These are phyloP conservation scores for Apiospora rasikravindrae DNA, from an alignment of 2,329 filamentous ascomycete genomes.

Conservation along the genomic window DNA sequence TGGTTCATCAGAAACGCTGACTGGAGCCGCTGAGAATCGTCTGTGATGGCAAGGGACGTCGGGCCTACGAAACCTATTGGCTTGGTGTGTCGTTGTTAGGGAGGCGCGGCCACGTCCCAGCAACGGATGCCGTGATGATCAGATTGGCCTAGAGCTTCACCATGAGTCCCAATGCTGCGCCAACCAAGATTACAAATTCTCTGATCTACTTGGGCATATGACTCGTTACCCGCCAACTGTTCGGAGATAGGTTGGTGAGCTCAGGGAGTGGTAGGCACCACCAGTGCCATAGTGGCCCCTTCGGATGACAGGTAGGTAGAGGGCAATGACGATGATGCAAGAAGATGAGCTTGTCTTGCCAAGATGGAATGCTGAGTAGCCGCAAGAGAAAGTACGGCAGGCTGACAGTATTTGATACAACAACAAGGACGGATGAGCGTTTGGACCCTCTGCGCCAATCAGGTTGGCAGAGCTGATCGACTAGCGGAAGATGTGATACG, in stretches of 20 bases:
- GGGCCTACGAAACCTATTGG: neutral
- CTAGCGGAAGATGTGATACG: slow-evolving; percentile 3
- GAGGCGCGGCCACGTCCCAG: neutral
- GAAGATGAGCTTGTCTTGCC: neutral
- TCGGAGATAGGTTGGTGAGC: neutral
- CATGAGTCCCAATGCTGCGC: neutral
- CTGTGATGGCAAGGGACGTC: neutral
- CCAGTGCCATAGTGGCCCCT: neutral
- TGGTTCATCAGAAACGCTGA: neutral
- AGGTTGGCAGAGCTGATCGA: neutral
- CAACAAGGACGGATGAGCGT: neutral
- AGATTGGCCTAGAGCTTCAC: neutral
- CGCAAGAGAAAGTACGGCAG: neutral
- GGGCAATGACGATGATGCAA: neutral
- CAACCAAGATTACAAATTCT: neutral
- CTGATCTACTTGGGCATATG: neutral
- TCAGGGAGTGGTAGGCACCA: neutral
- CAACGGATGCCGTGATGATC: slow-evolving; percentile 18
- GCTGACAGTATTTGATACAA: slow-evolving; percentile 1
- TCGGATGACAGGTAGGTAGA: neutral
- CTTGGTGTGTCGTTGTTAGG: neutral
- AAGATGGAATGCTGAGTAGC: slow-evolving; percentile 5
- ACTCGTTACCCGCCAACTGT: neutral
- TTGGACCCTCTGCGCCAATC: neutral
- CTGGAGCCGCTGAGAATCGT: neutral